Percentiles rank a stretch among this genome's conserved stretches.
These are phyloP conservation scores for Colletotrichum australisinense DNA, from an alignment of 2,329 filamentous ascomycete genomes.

Conservation along the genomic window DNA sequence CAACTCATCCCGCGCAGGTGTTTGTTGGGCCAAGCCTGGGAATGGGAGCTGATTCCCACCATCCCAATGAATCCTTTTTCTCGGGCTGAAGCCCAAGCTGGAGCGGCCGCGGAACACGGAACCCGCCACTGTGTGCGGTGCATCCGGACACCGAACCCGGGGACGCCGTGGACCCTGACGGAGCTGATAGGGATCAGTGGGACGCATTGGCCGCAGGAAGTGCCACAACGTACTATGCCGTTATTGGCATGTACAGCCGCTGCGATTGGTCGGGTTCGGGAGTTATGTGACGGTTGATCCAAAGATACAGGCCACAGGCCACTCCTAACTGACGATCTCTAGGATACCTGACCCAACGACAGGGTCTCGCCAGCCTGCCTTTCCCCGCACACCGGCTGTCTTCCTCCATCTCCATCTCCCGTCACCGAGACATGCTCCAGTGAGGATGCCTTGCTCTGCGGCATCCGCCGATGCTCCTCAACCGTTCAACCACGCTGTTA, in stretches of 20 bases:
- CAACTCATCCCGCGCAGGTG: not conserved
- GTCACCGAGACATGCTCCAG: conserved; percentile 9
- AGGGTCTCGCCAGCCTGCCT: conserved; percentile 9
- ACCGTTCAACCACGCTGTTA: not conserved
- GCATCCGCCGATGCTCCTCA: conserved; percentile 5
- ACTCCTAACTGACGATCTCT: conserved; percentile 6
- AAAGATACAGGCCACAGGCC: conserved; percentile 8
- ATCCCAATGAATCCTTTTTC: no score
- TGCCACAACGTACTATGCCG: conserved; percentile 29
- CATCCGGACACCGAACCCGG: conserved; percentile 23
- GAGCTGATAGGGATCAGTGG: conserved; percentile 30
- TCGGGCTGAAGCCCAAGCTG: not conserved
- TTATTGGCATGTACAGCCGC: conserved; percentile 36
- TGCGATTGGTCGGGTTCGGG: conserved; percentile 9
- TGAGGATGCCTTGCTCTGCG: not conserved
- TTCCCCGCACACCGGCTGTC: conserved; percentile 23
- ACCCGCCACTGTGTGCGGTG: conserved; percentile 20
- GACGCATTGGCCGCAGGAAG: conserved; percentile 27
- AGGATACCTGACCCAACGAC: conserved; percentile 23
- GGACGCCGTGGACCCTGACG: conserved; percentile 21
- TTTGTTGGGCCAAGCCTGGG: conserved; percentile 4
- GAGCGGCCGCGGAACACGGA: conserved; percentile 3
- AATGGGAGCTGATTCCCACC: not conserved
- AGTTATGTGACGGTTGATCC: conserved; percentile 8
- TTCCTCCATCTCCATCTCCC: conserved; percentile 1